Conservation (phyloP, 805 yeast genomes). For the Wickerhamomyces queroliae region DNA sequence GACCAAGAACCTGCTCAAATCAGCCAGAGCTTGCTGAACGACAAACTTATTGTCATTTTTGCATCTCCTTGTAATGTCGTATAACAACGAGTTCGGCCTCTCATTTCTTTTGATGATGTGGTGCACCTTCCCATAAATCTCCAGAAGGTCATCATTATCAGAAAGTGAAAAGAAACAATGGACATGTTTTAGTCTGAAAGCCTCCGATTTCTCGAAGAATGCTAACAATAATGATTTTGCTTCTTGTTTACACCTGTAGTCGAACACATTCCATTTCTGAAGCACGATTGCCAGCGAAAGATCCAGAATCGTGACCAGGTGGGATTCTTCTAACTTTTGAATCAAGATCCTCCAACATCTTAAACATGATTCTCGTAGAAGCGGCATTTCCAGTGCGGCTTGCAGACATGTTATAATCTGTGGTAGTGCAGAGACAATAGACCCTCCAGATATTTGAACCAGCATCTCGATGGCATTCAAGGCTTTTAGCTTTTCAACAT, state of each 20-base stretch:
- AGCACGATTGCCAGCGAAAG: slow-evolving; percentile 66
- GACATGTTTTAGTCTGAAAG: slow-evolving; percentile 34
- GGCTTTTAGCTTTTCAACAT: slow-evolving; percentile 63
- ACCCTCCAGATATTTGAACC: slow-evolving; percentile 44
- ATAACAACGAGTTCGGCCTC: slow-evolving; percentile 32
- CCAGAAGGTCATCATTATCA: slow-evolving; percentile 32
- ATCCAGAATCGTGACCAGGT: slow-evolving; percentile 64
- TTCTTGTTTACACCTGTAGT: slow-evolving; percentile 39
- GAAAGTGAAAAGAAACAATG: slow-evolving; percentile 51
- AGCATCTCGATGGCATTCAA: slow-evolving; percentile 70
- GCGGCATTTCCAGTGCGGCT: slow-evolving; percentile 60
- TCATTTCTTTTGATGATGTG: slow-evolving; percentile 25
- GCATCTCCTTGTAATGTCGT: slow-evolving; percentile 50
- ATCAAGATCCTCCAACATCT: slow-evolving; percentile 65
- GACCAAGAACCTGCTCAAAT: slow-evolving; percentile 48
- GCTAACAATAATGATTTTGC: slow-evolving; percentile 45
- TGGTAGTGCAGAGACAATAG: slow-evolving; percentile 66
- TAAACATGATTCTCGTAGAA: slow-evolving; percentile 56
- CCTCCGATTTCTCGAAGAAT: slow-evolving; percentile 27
- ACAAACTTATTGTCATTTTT: slow-evolving; percentile 63
- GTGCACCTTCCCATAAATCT: slow-evolving; percentile 23
- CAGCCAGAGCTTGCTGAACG: slow-evolving; percentile 64
- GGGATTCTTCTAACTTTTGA: slow-evolving; percentile 45
- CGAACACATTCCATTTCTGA: slow-evolving; percentile 57
- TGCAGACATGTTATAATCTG: slow-evolving; percentile 85